phyloP scores from a whole-genome alignment of 768 basidiomycete genomes.

The Macrolepiota fuliginosa region DNA sequence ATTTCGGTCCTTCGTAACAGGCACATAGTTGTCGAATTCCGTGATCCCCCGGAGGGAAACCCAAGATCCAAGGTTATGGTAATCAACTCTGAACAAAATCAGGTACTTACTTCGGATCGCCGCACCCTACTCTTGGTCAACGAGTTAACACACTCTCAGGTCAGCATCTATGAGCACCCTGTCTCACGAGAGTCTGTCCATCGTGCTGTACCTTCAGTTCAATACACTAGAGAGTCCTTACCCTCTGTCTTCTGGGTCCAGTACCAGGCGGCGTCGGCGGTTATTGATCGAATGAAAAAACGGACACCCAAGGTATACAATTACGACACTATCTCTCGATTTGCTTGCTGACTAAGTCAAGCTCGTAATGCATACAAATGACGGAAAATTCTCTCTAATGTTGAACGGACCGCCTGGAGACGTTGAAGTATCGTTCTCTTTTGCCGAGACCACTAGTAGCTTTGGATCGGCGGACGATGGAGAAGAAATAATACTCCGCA shows the following conservation, averaged over 20 bases:
- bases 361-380: constrained; percentile 39
- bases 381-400: constrained; percentile 49
- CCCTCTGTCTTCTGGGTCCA: constrained; percentile 41
- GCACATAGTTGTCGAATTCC: constrained; percentile 3
- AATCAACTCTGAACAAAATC: constrained; percentile 2
- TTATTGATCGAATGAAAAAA: constrained; percentile 48
- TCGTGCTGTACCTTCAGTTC: constrained; percentile 38
- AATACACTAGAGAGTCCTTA: constrained; percentile 32
- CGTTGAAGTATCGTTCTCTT: constrained; percentile 39
- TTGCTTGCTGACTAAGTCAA: constrained; percentile 17
- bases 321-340: too few relatives aligned
- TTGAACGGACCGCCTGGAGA: constrained; percentile 47
- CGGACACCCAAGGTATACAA: constrained; percentile 47
- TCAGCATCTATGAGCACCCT: constrained; percentile 45
- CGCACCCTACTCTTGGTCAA: constrained; percentile 3
- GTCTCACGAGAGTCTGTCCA: constrained; percentile 50
- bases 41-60: background rate
- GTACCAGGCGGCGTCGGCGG: constrained; percentile 43
- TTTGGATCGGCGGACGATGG: background rate
- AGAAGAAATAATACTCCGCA: constrained; percentile 25
- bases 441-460: background rate
- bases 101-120: background rate
- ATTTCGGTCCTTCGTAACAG: constrained; percentile 3
- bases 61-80: background rate
- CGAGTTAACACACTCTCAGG: constrained; percentile 23